Base-by-base conservation (phyloP, 2,329 filamentous ascomycete species). In the Sporothrix euskadiensis region DNA sequence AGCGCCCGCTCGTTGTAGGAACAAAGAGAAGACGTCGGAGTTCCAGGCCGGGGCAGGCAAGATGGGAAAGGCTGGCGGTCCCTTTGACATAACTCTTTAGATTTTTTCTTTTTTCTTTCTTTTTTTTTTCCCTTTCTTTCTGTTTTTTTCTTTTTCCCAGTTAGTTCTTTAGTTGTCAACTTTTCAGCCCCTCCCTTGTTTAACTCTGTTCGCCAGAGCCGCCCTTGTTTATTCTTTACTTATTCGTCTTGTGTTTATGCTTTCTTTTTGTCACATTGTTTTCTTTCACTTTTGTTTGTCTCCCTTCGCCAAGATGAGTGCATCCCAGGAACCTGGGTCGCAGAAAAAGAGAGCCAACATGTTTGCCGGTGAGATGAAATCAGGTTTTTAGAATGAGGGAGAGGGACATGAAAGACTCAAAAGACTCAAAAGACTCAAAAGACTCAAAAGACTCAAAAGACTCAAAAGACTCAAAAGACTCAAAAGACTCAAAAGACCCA, bases 11-110 rank as follows among this genome's bases (percentile, higher is more conserved):
- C 14, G 44, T 19, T 49, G 44, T 30, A 2, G 0, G 59, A 65
- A 63, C 59, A 63, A 63, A 41, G 59, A 41, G 16, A 35, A 39
- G 19, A 47, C 22, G 12, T 47, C 61, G 61, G 61, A 65, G 39
- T 30, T 39, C 61, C 39, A 66, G 61, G 10, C 61, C 61, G 61
- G 2, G 57, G 19, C 32, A 61, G 57, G 57, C 57, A 59, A 59
- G 56, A 35, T 8, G 56, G 14, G 30, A 10, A 8, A 35, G 30
- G 56, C 30, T 59, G 22, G 22, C 14, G 19, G 44, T 49, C 14
- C 19, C 44, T 49, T 19, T 49, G 44, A 49, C 14, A 49, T 19
- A 47, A 16, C 4, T 49, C 44, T 44, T 14, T 26, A 26, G 26
- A 1, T 26, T 26, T 26, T 26, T n/a, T n/a, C n/a, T n/a, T n/a